Base-by-base conservation (phyloP, 148 eudicot genomes). In the Pharnaceum exiguum region DNA sequence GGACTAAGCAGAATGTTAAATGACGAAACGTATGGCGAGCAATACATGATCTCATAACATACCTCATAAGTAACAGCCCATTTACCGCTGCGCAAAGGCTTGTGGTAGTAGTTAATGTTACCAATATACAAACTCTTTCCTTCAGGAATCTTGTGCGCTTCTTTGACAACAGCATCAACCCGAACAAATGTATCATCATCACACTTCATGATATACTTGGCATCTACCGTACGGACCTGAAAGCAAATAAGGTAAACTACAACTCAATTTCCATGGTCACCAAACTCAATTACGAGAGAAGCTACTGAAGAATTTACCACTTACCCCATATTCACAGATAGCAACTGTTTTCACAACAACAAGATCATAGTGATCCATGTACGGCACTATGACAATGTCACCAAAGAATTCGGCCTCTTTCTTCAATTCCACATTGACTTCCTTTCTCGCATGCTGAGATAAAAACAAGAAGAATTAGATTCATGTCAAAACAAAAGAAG, bases 11-110 rank as follows among this genome's bases (percentile, higher is more conserved):
- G n/a, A n/a, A n/a, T n/a, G n/a, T n/a, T n/a, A n/a, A n/a, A n/a
- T n/a, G n/a, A n/a, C n/a, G n/a, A n/a, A n/a, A n/a, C n/a, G n/a
- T n/a, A n/a, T n/a, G n/a, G n/a, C n/a, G n/a, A n/a, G n/a, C n/a
- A n/a, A n/a, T n/a, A n/a, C n/a, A 38, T 4, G 28, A 21, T 36
- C 27, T 4, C 37, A 22, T n/a, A 11, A 19, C 65, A 33, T 70
- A 91, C 97, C 97, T 91, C 97, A 57, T 84, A 91, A 23, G 97
- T 91, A 33, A 91, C 97, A 30, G 94, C 89, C 97, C 97, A 91
- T 91, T 91, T 91, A 56, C 97, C 97, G 66, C 72, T 50, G 57
- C 97, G 97, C 46, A 80, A 68, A 52, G 95, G 94, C 68, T 79
- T 85, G 70, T 87, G 87, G 68, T 82, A 77, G 74, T 80, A 82